Conservation (phyloP, 331 rosid species). For the Quercus phellos region DNA sequence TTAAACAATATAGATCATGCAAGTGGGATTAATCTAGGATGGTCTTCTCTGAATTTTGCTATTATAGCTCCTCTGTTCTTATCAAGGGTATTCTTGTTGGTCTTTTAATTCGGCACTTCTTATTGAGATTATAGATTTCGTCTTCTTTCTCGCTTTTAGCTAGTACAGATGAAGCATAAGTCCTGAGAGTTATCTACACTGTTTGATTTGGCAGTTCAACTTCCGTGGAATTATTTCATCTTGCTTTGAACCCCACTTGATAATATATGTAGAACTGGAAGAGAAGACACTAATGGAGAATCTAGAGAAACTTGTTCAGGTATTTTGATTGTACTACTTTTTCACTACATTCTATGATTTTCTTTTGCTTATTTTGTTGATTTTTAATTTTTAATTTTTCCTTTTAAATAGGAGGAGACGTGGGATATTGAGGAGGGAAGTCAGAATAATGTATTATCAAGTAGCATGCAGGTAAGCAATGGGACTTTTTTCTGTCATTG, state of each 20-base stretch:
- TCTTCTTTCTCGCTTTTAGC: conserved; percentile 18
- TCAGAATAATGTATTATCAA: conserved; percentile 87
- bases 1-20: conserved; percentile 6
- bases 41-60: conserved; percentile 6
- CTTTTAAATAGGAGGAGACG: conserved; percentile 72
- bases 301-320: conserved; percentile 98
- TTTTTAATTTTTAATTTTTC: neutral
- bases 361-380: neutral
- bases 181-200: conserved; percentile 10
- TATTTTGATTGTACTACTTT: conserved; percentile 24
- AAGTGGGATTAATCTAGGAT: conserved; percentile 13
- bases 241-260: conserved; percentile 97
- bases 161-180: conserved; percentile 14
- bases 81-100: neutral
- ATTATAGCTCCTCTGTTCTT: conserved; percentile 5
- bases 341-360: conserved; percentile 9
- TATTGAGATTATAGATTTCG: neutral
- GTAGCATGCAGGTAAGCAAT: conserved; percentile 90
- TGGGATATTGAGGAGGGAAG: conserved; percentile 99
- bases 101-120: neutral
- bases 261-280: conserved; percentile 83
- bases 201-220: conserved; percentile 83
- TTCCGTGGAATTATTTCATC: conserved; percentile 98
- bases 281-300: conserved; percentile 96
- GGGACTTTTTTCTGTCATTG: conserved; percentile 9